Evolutionary conservation across 2,329 filamentous ascomycete species (phyloP), one percentile per base, ranked within the genome.

Genomic region (Conoideocrella luteorostrata): DNA sequence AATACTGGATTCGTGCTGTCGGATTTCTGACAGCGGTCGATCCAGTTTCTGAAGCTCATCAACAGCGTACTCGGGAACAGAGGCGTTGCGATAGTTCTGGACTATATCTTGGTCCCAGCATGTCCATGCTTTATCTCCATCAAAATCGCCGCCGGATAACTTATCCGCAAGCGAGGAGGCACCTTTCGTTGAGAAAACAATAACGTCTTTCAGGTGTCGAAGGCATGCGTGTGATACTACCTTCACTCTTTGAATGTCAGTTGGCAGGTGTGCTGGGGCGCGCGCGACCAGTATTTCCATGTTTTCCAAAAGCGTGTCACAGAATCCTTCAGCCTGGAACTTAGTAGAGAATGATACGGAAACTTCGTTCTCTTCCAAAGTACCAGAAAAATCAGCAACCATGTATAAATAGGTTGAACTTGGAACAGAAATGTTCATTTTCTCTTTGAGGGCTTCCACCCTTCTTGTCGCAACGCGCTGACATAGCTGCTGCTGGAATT

Each of bases 121-220:
- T 0, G 88, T 64, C 84, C 85, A 90, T 4, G 85, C 78, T n/a
- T 68, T 74, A 49, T 93, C 87, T 0, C 87, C 87, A 51, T 91
- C 86, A 49, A 89, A 91, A 54, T 91, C 87, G 0, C 87, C 87
- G 0, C 87, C 87, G 1, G 85, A 87, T 0, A 91, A 67, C 53
- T 82, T 81, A 7, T 79, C 75, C 0, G 86, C 87, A 0, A 89
- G 69, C 0, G 86, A 77, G 1, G 64, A 66, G 21, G 72, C 57
- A 0, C 85, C 85, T 47, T 74, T 76, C 0, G 69, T 70, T 0
- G 86, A 72, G 51, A 97, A 96, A 0, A 96, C 74, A 12, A 93
- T 72, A 1, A 95, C 81, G 52, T 96, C 84, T 47, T 84, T 84
- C 0, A 95, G 62, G 3, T 78, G 75, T 3, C 81, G 76, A 0